These are phyloP conservation scores for Eragrostis nindensis DNA, from an alignment of 176 grass and related monocot genomes.

Conservation along the genomic window DNA sequence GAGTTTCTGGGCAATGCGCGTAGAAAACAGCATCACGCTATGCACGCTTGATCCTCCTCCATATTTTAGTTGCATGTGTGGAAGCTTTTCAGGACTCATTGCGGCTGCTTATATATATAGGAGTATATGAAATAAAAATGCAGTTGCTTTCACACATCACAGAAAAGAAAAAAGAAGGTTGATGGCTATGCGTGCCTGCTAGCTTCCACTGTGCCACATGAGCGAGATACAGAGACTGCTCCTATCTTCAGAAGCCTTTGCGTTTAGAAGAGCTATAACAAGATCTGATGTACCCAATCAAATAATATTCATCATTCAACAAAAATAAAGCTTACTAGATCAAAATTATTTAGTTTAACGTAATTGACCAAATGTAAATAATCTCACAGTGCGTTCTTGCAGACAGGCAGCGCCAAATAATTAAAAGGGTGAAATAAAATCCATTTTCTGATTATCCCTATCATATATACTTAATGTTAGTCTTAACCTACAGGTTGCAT, in stretches of 20 bases:
- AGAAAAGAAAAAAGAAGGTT: not conserved
- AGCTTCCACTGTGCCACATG: not conserved
- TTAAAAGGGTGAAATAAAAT: not conserved
- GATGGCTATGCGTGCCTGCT: not conserved
- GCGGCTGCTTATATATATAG: slow-evolving; percentile 32
- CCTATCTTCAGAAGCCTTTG: slow-evolving; percentile 16
- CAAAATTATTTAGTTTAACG: not conserved
- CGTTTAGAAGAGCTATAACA: slow-evolving; percentile 37
- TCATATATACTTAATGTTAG: not conserved
- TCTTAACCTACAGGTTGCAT: not conserved
- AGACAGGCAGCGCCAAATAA: not conserved
- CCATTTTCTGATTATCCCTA: not conserved
- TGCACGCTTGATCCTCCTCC: slow-evolving; percentile 40
- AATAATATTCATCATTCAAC: not conserved
- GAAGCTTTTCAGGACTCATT: slow-evolving; percentile 33
- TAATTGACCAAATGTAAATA: not conserved
- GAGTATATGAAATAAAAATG: not conserved
- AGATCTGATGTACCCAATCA: not conserved
- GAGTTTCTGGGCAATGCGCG: slow-evolving; percentile 27
- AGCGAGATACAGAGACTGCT: not conserved
- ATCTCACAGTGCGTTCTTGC: not conserved
- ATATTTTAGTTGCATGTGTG: slow-evolving; percentile 41
- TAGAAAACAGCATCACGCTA: slow-evolving; percentile 42
- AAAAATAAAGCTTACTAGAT: not conserved
- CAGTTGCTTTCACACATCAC: not conserved